phyloP scores from a whole-genome alignment of 805 yeast species.

The Candida ovalis region DNA sequence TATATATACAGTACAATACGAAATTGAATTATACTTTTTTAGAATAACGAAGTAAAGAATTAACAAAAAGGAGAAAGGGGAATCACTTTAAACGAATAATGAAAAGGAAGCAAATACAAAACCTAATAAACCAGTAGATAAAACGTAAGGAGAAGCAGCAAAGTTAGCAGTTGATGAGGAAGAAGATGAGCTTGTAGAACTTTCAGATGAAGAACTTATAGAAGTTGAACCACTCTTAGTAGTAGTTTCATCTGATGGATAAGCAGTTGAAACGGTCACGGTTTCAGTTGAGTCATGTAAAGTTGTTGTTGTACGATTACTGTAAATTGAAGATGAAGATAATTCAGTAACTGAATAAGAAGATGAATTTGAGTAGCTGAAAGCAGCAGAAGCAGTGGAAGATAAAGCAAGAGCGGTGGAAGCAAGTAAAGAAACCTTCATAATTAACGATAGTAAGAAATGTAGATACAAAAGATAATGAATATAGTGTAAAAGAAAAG shows the following conservation, averaged over 20 bases:
- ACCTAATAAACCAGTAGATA: not conserved
- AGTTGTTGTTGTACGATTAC: not conserved
- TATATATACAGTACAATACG: too few relatives aligned
- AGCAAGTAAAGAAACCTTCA: not conserved
- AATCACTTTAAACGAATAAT: not conserved
- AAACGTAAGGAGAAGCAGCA: not conserved
- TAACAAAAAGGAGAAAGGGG: not conserved
- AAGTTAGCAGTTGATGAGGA: not conserved
- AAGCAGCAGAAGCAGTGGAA: not conserved
- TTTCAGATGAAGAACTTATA: not conserved
- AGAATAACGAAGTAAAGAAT: not conserved
- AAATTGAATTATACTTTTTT: too few relatives aligned
- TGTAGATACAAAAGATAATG: too few relatives aligned
- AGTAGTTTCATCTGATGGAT: not conserved
- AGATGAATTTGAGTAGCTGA: not conserved
- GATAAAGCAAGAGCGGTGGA: too few relatives aligned
- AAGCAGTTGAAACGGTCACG: not conserved
- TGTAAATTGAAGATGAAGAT: not conserved
- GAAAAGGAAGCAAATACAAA: not conserved
- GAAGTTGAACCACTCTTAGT: not conserved
- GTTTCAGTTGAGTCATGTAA: not conserved
- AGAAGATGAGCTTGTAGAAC: too few relatives aligned
- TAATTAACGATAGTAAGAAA: too few relatives aligned
- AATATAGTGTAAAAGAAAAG: too few relatives aligned
- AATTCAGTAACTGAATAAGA: too few relatives aligned